Base-by-base conservation (phyloP, 495 filamentous ascomycete genomes). In the Penicillium parvum region DNA sequence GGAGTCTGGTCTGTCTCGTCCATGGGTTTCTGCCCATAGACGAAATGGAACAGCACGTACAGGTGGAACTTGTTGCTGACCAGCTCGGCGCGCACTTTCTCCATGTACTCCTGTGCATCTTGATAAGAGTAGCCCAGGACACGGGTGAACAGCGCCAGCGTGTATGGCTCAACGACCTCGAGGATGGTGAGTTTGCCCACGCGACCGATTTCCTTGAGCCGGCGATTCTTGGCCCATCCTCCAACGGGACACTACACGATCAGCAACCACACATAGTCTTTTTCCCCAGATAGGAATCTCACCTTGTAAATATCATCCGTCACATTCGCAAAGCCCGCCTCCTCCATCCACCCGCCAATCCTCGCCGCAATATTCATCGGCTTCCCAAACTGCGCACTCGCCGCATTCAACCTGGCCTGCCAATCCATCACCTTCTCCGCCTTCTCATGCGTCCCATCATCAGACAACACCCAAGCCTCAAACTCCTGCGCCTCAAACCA, bases 401-500 rank as follows among this genome's bases (percentile, higher is more conserved):
- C 60, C 20, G 57, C 38, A 11, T 58, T 54, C 16, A 74, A 25
- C 28, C 40, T 51, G 4, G 53, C 36, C 40, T 53, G 47, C 55
- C 59, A 66, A 3, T 61, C 55, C 46, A 41, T 26, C 3, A 67
- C 10, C 41, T 45, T 38, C 4, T 30, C 41, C 1, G 61, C 67
- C 2, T 43, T 2, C 16, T 52, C 28, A 39, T 64, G 56, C 22
- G 68, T 64, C 33, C 55, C 64, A 41, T 74, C 71, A 36, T 74
- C 68, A 5, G 64, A 66, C 7, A 34, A 7, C 3, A 66, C 40
- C 28, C 40, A 49, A 10, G 52, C 36, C 32, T 74, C 71, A 40
- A 69, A 78, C 43, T 81, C 77, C 50, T 75, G 69, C n/a, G 74
- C 53, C 50, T 81, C 77, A 22, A 76, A 47, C 69, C 71, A 81